A percentile compares a stretch with the other conserved stretches of the same genome.
phyloP scores from a whole-genome alignment of 306 rosid species.

The Psophocarpus tetragonolobus region DNA sequence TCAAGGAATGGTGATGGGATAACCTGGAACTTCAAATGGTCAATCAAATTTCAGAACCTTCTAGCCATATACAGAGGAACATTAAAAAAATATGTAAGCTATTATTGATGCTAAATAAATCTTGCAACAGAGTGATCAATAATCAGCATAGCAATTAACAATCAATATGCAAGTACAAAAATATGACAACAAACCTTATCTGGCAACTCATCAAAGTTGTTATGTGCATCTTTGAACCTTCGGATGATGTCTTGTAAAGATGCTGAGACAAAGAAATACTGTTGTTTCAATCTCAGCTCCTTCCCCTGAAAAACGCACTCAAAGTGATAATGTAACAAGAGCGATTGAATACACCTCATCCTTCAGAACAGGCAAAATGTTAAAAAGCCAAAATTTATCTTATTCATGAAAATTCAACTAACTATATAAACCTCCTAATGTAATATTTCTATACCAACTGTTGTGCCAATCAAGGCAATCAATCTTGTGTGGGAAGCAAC shows the following conservation, averaged over 20 bases:
- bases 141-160: constrained; percentile 29
- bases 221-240: constrained; percentile 69
- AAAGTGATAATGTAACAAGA: constrained; percentile 18
- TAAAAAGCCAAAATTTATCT: constrained; percentile 8
- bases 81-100: background rate
- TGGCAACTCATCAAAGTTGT: constrained; percentile 60
- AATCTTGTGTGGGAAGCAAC: constrained; percentile 21
- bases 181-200: constrained; percentile 58
- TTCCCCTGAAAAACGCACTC: constrained; percentile 58
- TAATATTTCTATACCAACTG: constrained; percentile 1
- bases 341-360: background rate
- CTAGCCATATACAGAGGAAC: constrained; percentile 3
- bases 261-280: constrained; percentile 74
- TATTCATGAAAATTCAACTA: constrained; percentile 23
- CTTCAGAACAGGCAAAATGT: background rate
- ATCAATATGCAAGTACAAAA: constrained; percentile 3
- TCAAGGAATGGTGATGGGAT: background rate
- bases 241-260: constrained; percentile 75
- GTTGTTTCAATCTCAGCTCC: constrained; percentile 74
- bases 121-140: constrained; percentile 22
- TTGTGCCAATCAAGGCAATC: constrained; percentile 9
- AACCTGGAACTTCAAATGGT: constrained; percentile 8
- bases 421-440: constrained; percentile 10
- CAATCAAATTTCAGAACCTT: background rate
- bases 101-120: constrained; percentile 22